Evolutionary conservation across 495 filamentous ascomycete species (phyloP).

Genomic region (Penicillium angulare): DNA sequence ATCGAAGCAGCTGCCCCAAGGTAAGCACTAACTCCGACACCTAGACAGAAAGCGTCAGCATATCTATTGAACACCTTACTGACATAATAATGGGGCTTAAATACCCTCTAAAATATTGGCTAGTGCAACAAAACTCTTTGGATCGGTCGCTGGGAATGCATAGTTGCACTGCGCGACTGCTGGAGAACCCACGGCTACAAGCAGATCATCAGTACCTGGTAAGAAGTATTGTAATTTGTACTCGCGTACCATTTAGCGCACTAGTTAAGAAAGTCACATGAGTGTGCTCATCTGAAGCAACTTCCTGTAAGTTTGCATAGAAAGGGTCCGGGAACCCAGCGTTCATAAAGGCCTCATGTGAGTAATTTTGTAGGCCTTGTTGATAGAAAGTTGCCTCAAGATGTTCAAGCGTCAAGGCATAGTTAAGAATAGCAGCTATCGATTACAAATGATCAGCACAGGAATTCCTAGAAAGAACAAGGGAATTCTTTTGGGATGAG

Average conservation of each 20-base stretch:
- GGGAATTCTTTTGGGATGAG: background rate
- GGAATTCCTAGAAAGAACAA: too few species aligned
- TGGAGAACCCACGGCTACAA: slow-evolving; percentile 38
- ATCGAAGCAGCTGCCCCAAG: slow-evolving; percentile 61
- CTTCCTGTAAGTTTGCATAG: slow-evolving; percentile 50
- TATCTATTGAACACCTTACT: too few species aligned
- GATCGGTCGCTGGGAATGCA: slow-evolving; percentile 50
- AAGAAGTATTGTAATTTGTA: too few species aligned
- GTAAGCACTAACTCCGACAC: slow-evolving; percentile 56
- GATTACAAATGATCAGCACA: background rate
- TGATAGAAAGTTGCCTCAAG: slow-evolving; percentile 50
- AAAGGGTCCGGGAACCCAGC: slow-evolving; percentile 51
- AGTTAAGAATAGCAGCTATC: slow-evolving; percentile 34
- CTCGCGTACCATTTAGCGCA: slow-evolving; percentile 40
- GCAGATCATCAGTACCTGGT: too few species aligned
- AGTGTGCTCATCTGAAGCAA: slow-evolving; percentile 54
- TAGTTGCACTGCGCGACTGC: slow-evolving; percentile 57
- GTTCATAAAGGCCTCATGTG: slow-evolving; percentile 45
- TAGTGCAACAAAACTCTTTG: slow-evolving; percentile 48
- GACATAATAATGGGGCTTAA: background rate
- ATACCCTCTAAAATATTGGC: slow-evolving; percentile 51
- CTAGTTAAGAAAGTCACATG: slow-evolving; percentile 57
- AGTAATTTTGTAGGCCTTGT: slow-evolving; percentile 56
- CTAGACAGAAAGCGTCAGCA: background rate
- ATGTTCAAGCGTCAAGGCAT: slow-evolving; percentile 37